Base-by-base conservation (phyloP, 2,329 filamentous ascomycete genomes). In the Scytalidium lignicola region DNA sequence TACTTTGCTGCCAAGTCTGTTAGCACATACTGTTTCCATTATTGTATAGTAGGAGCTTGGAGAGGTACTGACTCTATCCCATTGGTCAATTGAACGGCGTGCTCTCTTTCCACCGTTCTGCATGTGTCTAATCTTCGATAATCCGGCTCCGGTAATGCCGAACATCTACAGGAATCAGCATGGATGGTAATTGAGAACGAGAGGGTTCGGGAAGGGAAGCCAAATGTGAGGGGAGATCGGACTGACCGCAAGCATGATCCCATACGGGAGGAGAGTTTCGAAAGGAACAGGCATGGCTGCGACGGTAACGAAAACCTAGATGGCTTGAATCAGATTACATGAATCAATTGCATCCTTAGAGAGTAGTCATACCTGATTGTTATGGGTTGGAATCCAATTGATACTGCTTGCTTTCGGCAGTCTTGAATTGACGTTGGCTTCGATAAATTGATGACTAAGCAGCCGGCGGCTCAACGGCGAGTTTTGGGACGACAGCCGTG, bases 211-310 rank as follows among this genome's bases (percentile, higher is more conserved):
- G 17, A 8, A 5, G 41, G 41, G 47, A 26, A 10, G 23, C 23
- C 10, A 26, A 26, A 26, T 20, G 39, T 28, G 49, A 51, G 46
- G 43, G n/a, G 15, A 9, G 32, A 17, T 37, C 32, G 32, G 26
- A 63, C 67, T 52, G 55, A 70, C 68, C 48, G 53, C 55, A 48
- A 68, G 49, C 58, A 70, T 69, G 59, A 71, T 67, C 44, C 56
- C 68, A 57, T 68, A 71, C 6, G 68, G 68, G 49, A 71, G 42
- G 51, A 71, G 64, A 51, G 66, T 59, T 62, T 71, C 68, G 54
- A 69, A 71, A 32, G 68, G 68, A 47, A 71, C 65, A 55, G 64
- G 65, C 68, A 71, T 71, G 44, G 52, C 65, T 59, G 49, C 47
- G 47, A 50, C 56, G 26, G 49, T 51, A 47, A 43, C 41, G 55